Evolutionary conservation across 805 yeast genomes (phyloP).

Genomic region (Candida lessepsii): DNA sequence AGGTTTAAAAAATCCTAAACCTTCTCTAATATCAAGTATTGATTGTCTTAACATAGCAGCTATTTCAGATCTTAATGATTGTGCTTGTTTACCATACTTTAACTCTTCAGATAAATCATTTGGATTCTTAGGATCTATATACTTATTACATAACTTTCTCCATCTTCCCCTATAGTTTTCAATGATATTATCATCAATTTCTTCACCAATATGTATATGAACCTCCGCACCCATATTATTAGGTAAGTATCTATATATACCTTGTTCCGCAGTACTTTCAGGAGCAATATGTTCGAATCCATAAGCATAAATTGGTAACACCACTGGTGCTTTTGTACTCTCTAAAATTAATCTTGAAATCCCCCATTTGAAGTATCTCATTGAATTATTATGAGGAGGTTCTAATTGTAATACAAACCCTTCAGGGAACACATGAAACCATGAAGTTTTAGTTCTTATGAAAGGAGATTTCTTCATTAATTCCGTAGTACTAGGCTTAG

Average conservation of each 20-base stretch:
- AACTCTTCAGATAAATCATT: slow-evolving; percentile 61
- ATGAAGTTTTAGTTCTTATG: slow-evolving; percentile 62
- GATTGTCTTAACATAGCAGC: slow-evolving; percentile 67
- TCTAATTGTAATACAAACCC: slow-evolving; percentile 85
- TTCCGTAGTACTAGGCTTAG: slow-evolving; percentile 28
- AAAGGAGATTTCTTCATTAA: slow-evolving; percentile 49
- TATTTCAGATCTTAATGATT: slow-evolving; percentile 62
- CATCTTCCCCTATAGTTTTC: slow-evolving; percentile 66
- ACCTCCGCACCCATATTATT: slow-evolving; percentile 65
- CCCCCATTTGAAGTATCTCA: slow-evolving; percentile 97
- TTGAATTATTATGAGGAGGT: slow-evolving; percentile 77
- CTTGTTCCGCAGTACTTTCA: slow-evolving; percentile 58
- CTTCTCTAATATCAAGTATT: slow-evolving; percentile 48
- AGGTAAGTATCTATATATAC: slow-evolving; percentile 60
- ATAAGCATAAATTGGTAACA: slow-evolving; percentile 79
- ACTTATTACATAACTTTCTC: slow-evolving; percentile 57
- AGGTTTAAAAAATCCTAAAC: slow-evolving; percentile 43
- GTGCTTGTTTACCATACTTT: slow-evolving; percentile 62
- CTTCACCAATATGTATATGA: slow-evolving; percentile 68
- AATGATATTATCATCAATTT: slow-evolving; percentile 59
- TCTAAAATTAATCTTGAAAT: slow-evolving; percentile 81
- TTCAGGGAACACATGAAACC: slow-evolving; percentile 96
- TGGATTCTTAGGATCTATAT: slow-evolving; percentile 50
- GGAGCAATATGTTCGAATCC: slow-evolving; percentile 90
- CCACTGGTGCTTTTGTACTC: slow-evolving; percentile 76